Percentiles rank a stretch among this genome's conserved stretches.
These are phyloP conservation scores for Phellinidium pouzarii DNA, from an alignment of 1,284 basidiomycete genomes.

Conservation along the genomic window DNA sequence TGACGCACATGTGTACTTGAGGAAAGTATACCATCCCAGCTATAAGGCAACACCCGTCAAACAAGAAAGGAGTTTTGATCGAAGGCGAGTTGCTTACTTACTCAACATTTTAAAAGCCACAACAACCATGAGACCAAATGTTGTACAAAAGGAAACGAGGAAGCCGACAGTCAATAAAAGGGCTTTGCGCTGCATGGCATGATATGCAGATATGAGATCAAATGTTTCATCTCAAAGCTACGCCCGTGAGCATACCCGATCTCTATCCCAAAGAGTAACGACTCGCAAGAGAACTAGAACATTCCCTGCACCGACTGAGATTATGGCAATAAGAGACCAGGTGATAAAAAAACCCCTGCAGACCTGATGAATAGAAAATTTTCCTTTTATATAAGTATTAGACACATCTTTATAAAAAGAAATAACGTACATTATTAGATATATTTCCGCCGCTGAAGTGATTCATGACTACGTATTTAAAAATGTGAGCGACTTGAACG, in stretches of 20 bases:
- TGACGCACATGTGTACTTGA: constrained; percentile 4
- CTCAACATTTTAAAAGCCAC: neutral
- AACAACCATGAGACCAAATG: constrained; percentile 7
- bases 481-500: neutral
- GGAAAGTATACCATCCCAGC: constrained; percentile 7
- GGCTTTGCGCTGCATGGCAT: neutral
- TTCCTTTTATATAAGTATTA: neutral
- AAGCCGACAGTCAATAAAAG: constrained; percentile 9
- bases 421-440: neutral
- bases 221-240: neutral
- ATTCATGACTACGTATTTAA: constrained; percentile 2
- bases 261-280: constrained; percentile 16
- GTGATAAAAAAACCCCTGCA: constrained; percentile 3
- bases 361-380: neutral
- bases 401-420: neutral
- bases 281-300: constrained; percentile 17
- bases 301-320: constrained; percentile 11
- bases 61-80: neutral
- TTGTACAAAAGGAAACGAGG: constrained; percentile 3
- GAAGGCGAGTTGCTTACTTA: neutral
- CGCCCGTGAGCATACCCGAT: constrained; percentile 6
- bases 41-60: neutral
- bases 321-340: constrained; percentile 6
- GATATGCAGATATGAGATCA: neutral
- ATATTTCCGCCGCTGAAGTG: neutral